Percentiles rank a stretch among this genome's conserved stretches.
Conservation (phyloP, 768 basidiomycete species). For the Lactarius vividus region DNA sequence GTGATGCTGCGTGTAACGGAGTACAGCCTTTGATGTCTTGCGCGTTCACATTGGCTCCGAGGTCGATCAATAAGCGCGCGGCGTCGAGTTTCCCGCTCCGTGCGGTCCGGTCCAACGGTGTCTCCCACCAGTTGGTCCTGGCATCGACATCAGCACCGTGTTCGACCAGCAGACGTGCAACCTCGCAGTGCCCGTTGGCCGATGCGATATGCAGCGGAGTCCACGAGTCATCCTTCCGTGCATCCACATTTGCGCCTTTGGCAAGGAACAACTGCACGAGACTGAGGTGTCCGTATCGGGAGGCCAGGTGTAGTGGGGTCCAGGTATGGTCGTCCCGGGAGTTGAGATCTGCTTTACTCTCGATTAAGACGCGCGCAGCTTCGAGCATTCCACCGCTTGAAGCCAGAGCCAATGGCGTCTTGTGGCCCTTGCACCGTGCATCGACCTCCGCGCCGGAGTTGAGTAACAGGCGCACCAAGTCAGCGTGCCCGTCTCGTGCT, state of each 20-base stretch:
- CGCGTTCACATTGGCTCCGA: background rate
- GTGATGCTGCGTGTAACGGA: background rate
- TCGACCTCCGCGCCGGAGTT: conserved; percentile 8
- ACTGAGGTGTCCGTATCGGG: background rate
- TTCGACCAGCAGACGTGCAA: background rate
- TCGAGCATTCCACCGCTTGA: background rate
- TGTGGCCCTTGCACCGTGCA: background rate
- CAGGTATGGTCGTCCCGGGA: background rate
- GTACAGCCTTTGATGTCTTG: background rate
- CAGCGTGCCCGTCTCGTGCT: background rate
- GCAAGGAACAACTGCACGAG: background rate
- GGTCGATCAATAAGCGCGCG: conserved; percentile 8
- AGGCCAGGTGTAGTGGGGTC: conserved; percentile 6
- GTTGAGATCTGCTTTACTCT: conserved; percentile 5
- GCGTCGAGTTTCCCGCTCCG: background rate
- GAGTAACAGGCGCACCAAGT: background rate
- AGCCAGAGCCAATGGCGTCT: background rate
- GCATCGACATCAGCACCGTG: background rate
- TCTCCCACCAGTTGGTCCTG: background rate
- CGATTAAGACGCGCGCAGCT: background rate
- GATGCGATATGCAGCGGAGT: conserved; percentile 7
- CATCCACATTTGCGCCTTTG: conserved; percentile 2
- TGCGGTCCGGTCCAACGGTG: conserved; percentile 6
- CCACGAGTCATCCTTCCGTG: background rate
- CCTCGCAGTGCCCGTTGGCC: background rate